Percentiles rank a stretch among this genome's conserved stretches.
Evolutionary conservation across 2,329 filamentous ascomycete genomes (phyloP).

Genomic region (Aciculosporium take): DNA sequence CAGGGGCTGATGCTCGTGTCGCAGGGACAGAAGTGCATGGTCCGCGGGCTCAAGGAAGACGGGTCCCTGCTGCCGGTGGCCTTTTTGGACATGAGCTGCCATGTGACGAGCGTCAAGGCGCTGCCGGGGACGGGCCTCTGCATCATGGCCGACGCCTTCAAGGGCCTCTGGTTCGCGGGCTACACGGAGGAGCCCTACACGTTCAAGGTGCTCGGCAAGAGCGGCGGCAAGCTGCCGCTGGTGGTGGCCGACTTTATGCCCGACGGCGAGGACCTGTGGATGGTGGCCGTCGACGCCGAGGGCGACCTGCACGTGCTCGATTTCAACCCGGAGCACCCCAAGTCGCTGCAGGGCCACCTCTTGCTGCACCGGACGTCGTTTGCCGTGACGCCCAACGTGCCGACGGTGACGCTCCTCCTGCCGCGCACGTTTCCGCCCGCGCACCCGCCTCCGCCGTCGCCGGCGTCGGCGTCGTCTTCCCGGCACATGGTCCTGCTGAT

Average conservation of each 20-base stretch:
- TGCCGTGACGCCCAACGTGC: constrained; percentile 64
- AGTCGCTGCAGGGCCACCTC: constrained; percentile 77
- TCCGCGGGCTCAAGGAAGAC: constrained; percentile 89
- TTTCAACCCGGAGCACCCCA: constrained; percentile 91
- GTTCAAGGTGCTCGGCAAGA: constrained; percentile 86
- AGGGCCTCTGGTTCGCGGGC: constrained; percentile 90
- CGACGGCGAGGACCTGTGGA: constrained; percentile 65
- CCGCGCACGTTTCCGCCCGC: constrained; percentile 44
- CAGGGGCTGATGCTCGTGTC: constrained; percentile 81
- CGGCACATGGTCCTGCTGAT: constrained; percentile 51
- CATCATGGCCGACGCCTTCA: constrained; percentile 77
- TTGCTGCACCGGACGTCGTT: constrained; percentile 82
- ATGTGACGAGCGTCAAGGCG: constrained; percentile 74
- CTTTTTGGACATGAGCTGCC: constrained; percentile 95
- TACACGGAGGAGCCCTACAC: constrained; percentile 96
- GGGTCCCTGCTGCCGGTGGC: constrained; percentile 83
- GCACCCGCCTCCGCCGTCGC: constrained; percentile 8
- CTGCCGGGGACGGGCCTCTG: constrained; percentile 73
- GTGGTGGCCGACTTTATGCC: constrained; percentile 78
- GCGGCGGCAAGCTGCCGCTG: constrained; percentile 61
- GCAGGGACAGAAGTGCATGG: constrained; percentile 95
- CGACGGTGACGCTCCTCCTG: constrained; percentile 61
- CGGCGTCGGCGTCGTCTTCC: constrained; percentile 11
- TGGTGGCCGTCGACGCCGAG: constrained; percentile 72
- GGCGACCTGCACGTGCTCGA: constrained; percentile 80